Evolutionary conservation across 1,139 yeast species (phyloP).

Genomic region (Geotrichum reessii): DNA sequence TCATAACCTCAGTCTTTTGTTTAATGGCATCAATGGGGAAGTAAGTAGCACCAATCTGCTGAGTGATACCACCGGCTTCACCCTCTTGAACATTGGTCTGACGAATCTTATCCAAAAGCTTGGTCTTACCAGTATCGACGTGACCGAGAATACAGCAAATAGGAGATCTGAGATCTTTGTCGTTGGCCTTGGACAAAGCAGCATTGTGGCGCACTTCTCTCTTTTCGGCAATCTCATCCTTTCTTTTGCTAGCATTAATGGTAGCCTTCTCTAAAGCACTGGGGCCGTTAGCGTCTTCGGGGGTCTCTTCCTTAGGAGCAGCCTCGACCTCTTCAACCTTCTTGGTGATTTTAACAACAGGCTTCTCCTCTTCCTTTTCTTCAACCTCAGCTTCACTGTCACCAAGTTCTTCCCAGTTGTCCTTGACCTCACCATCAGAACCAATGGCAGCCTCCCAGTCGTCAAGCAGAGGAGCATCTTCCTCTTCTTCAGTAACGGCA

Average conservation of each 20-base stretch:
- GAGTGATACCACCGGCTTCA: conserved; percentile 99
- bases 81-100: conserved; percentile 99
- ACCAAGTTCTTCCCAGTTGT: conserved; percentile 31
- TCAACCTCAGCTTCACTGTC: conserved; percentile 27
- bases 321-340: conserved; percentile 25
- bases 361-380: conserved; percentile 24
- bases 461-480: conserved; percentile 32
- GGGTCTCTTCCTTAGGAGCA: conserved; percentile 24
- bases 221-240: conserved; percentile 35
- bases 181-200: conserved; percentile 37
- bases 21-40: conserved; percentile 95
- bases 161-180: conserved; percentile 79
- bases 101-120: conserved; percentile 90
- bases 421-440: conserved; percentile 39
- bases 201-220: conserved; percentile 39
- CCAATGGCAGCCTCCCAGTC: conserved; percentile 40
- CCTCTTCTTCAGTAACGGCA: conserved; percentile 27
- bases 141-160: conserved; percentile 98
- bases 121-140: conserved; percentile 99
- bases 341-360: conserved; percentile 24
- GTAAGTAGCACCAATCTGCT: conserved; percentile 99
- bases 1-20: conserved; percentile 88
- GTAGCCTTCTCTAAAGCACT: conserved; percentile 30
- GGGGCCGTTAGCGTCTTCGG: conserved; percentile 26
- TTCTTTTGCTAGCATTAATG: conserved; percentile 27